phyloP scores from a whole-genome alignment of 2,329 filamentous ascomycete species.

The Graphiopsis chlorocephala region DNA sequence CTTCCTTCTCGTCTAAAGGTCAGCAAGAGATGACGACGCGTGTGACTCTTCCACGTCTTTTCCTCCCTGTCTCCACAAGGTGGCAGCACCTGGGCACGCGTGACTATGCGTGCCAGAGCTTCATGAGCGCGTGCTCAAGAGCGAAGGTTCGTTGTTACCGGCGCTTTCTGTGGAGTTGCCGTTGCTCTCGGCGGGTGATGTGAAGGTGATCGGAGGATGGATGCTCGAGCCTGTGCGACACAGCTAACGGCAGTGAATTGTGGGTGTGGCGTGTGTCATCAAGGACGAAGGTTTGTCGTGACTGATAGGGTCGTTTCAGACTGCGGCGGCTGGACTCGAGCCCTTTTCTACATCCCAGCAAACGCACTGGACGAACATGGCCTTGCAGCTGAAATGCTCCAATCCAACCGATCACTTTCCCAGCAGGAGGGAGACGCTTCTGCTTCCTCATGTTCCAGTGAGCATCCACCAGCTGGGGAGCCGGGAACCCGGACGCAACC shows the following conservation, averaged over 20 bases:
- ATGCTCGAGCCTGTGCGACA: conserved; percentile 14
- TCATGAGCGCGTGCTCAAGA: conserved; percentile 19
- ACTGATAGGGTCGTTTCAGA: conserved; percentile 7
- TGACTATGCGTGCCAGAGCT: conserved; percentile 12
- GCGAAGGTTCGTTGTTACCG: conserved; percentile 22
- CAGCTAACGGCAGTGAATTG: conserved; percentile 22
- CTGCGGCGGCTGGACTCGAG: not conserved
- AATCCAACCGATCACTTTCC: not conserved
- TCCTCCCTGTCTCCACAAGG: conserved; percentile 14
- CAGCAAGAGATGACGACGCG: conserved; percentile 2
- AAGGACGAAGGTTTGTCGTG: conserved; percentile 18
- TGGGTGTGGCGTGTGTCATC: conserved; percentile 31
- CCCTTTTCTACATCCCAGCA: conserved; percentile 1
- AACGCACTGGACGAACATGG: conserved; percentile 6
- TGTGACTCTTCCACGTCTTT: conserved; percentile 4
- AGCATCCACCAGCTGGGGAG: conserved; percentile 1
- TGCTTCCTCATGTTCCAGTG: conserved; percentile 11
- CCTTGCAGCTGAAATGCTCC: not conserved
- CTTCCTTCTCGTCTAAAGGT: conserved; percentile 8
- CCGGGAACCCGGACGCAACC: conserved; percentile 13
- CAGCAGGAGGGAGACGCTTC: not conserved
- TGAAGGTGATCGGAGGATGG: not conserved
- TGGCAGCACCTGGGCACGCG: conserved; percentile 9
- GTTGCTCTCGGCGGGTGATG: conserved; percentile 5
- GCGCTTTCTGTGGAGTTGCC: conserved; percentile 19